Base-by-base conservation (phyloP, 2,329 filamentous ascomycete species). In the Aspergillus sp. region DNA sequence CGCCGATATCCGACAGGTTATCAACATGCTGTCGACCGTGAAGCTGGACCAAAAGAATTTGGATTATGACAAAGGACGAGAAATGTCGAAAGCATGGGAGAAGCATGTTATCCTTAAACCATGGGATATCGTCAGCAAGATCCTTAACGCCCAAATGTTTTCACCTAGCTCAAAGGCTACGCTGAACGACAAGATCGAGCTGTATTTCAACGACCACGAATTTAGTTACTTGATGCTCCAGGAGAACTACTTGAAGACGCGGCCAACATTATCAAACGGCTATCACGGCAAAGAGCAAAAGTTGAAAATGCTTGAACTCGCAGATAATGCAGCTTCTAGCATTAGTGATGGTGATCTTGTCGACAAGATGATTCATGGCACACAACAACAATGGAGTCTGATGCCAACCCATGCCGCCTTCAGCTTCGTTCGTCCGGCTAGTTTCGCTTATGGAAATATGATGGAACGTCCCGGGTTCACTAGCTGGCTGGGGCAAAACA, bases 141-240 rank as follows among this genome's bases (percentile, higher is more conserved):
- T 98, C 62, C 79, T 98, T 5, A 88, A 81, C 27, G 85, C 89
- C 4, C 88, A 89, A 32, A 81, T 96, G 68, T 98, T 97, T 67
- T 78, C 87, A 26, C 78, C 83, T 5, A 82, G 83, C 39, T 94
- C 89, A 68, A 94, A 88, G 53, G 75, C 88, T 3, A 95, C 89
- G 0, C 73, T 98, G 31, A 97, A 97, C 62, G 91, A 98, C 66
- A 98, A 98, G 75, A 93, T 94, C 50, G 91, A 98, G 68, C 81
- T 98, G 1, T 98, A 98, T 67, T 98, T 98, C 75, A 97, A 98
- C 65, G 93, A 98, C 58, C 93, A 98, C 61, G 93, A 98, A 58
- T 95, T 97, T 70, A 96, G 90, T 59, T 93, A 85, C 60, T 75
- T 98, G 42, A 97, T 98, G 93, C 83, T 98, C 37, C 93, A 98